Conservation (phyloP, 2,329 filamentous ascomycete genomes). For the Botrytis hyacinthi region DNA sequence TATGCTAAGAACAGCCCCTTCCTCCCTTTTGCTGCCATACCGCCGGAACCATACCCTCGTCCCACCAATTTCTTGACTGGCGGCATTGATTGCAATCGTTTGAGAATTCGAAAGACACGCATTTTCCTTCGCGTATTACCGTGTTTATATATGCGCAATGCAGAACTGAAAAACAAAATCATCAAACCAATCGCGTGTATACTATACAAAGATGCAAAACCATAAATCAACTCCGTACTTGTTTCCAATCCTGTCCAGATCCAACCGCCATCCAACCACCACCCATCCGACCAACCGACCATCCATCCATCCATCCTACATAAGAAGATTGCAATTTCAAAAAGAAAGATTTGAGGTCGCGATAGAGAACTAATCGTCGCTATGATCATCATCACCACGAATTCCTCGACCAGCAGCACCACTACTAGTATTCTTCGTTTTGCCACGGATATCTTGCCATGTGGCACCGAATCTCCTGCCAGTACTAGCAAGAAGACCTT, state of each 20-base stretch:
- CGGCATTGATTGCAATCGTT: not conserved
- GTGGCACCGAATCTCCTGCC: conserved; percentile 78
- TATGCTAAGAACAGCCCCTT: not conserved
- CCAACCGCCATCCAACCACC: conserved; percentile 2
- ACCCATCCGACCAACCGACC: not conserved
- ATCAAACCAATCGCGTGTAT: not conserved
- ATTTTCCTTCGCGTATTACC: not conserved
- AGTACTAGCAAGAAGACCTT: conserved; percentile 82
- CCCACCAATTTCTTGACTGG: not conserved
- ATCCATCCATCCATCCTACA: not conserved
- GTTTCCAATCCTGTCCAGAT: conserved; percentile 2
- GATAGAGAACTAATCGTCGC: conserved; percentile 2
- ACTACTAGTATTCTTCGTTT: conserved; percentile 28
- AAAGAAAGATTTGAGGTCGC: not conserved
- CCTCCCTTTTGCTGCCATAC: not conserved
- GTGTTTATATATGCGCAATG: not conserved
- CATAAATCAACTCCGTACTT: conserved; percentile 3
- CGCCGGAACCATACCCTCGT: not conserved
- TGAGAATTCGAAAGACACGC: not conserved
- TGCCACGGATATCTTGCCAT: conserved; percentile 78
- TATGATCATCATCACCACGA: conserved; percentile 28
- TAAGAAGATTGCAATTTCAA: conserved; percentile 1
- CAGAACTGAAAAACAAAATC: not conserved
- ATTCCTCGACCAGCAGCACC: conserved; percentile 29
- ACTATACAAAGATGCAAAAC: conserved; percentile 5